Evolutionary conservation across 495 filamentous ascomycete species (phyloP).

Genomic region (Neurospora sp.): DNA sequence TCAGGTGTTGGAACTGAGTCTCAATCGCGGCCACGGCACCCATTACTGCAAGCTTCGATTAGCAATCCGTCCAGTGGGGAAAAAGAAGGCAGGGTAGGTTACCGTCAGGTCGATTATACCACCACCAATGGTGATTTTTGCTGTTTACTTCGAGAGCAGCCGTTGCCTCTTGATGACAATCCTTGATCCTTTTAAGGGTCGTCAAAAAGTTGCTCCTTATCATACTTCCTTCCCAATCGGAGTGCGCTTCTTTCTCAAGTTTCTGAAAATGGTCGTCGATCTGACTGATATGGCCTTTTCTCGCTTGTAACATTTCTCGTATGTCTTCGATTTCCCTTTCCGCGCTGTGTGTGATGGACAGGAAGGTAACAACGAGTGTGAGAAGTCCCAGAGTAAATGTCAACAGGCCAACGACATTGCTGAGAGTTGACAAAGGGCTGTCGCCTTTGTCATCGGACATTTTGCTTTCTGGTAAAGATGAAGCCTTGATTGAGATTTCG

Average conservation of each 20-base stretch:
- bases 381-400: not conserved
- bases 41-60: not conserved
- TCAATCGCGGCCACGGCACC: not conserved
- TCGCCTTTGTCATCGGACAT: not conserved
- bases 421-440: not conserved
- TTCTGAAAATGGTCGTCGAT: accelerated
- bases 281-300: not conserved
- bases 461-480: not conserved
- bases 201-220: not conserved
- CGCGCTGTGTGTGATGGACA: not conserved
- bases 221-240: not conserved
- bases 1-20: not conserved
- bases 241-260: not conserved
- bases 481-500: not conserved
- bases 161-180: not conserved
- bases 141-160: accelerated
- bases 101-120: not conserved
- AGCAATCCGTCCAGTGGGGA: not conserved
- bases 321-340: not conserved
- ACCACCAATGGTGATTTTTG: not conserved
- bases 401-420: not conserved
- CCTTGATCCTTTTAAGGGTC: not conserved
- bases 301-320: not conserved
- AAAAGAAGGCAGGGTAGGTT: not conserved
- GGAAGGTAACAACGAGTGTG: not conserved